Evolutionary conservation across 192 early-diverging fungal genomes (phyloP).

Genomic region (Coemansia umbellata): DNA sequence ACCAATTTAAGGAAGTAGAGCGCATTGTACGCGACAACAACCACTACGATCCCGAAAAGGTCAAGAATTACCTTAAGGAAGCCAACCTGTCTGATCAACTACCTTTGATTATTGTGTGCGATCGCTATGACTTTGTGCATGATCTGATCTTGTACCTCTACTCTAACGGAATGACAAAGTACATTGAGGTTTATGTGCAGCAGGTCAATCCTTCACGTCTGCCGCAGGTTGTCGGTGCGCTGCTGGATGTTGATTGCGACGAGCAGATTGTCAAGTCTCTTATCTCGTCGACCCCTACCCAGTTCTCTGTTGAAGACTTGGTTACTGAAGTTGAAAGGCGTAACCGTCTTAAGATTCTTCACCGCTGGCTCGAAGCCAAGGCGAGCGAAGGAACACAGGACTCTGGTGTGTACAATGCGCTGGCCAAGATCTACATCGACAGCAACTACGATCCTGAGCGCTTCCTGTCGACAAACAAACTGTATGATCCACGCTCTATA

Average conservation of each 20-base stretch:
- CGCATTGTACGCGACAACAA: slow-evolving; percentile 95
- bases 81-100: slow-evolving; percentile 93
- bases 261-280: slow-evolving; percentile 88
- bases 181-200: slow-evolving; percentile 99
- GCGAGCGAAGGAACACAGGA: slow-evolving; percentile 87
- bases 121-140: slow-evolving; percentile 95
- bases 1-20: slow-evolving; percentile 97
- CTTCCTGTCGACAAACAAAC: slow-evolving; percentile 74
- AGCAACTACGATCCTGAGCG: slow-evolving; percentile 97
- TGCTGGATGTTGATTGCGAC: slow-evolving; percentile 97
- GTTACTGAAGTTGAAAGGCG: slow-evolving; percentile 93
- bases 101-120: slow-evolving; percentile 98
- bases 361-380: slow-evolving; percentile 91
- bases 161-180: slow-evolving; percentile 89
- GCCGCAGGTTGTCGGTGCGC: slow-evolving; percentile 92
- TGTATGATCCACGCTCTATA: slow-evolving; percentile 86
- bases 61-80: slow-evolving; percentile 99
- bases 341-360: slow-evolving; percentile 91
- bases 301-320: slow-evolving; percentile 80
- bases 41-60: slow-evolving; percentile 95
- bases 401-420: slow-evolving; percentile 89
- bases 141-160: slow-evolving; percentile 95
- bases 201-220: slow-evolving; percentile 94
- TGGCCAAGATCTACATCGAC: slow-evolving; percentile 99
- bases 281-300: slow-evolving; percentile 76